phyloP scores from a whole-genome alignment of 1,139 yeast genomes.

The Geotrichum phurueaensis region DNA sequence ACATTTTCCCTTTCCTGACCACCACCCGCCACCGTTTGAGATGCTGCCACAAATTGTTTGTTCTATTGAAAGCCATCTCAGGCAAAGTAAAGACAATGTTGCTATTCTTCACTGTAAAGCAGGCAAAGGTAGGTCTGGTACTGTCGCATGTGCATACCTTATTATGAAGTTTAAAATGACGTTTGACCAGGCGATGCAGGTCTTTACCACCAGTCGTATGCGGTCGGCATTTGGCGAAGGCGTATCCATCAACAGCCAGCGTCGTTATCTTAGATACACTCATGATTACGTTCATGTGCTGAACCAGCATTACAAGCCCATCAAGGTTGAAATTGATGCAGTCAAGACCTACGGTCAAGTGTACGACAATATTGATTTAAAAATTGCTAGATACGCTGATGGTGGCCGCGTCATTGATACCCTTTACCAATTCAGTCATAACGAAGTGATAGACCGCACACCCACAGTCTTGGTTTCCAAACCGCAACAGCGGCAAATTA shows the following conservation, averaged over 20 bases:
- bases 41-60: constrained; percentile 43
- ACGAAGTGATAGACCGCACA: constrained; percentile 18
- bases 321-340: constrained; percentile 26
- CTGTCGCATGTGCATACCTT: constrained; percentile 64
- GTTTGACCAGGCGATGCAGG: constrained; percentile 43
- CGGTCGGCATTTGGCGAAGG: constrained; percentile 54
- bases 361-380: constrained; percentile 27
- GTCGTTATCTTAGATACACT: constrained; percentile 60
- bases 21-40: constrained; percentile 63
- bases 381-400: constrained; percentile 24
- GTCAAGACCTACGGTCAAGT: constrained; percentile 29
- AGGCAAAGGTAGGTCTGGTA: constrained; percentile 89
- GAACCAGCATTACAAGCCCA: constrained; percentile 21
- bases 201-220: constrained; percentile 59
- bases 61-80: constrained; percentile 45
- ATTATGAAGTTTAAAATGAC: constrained; percentile 42
- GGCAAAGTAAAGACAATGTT: constrained; percentile 38
- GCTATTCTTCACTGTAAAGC: constrained; percentile 83
- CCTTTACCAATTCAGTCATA: constrained; percentile 23
- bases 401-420: constrained; percentile 21
- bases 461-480: constrained; percentile 14
- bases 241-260: constrained; percentile 66
- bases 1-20: constrained; percentile 65
- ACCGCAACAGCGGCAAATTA: constrained; percentile 7
- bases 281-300: constrained; percentile 33